phyloP scores from a whole-genome alignment of 257 asterid species.

The Penstemon davidsonii region DNA sequence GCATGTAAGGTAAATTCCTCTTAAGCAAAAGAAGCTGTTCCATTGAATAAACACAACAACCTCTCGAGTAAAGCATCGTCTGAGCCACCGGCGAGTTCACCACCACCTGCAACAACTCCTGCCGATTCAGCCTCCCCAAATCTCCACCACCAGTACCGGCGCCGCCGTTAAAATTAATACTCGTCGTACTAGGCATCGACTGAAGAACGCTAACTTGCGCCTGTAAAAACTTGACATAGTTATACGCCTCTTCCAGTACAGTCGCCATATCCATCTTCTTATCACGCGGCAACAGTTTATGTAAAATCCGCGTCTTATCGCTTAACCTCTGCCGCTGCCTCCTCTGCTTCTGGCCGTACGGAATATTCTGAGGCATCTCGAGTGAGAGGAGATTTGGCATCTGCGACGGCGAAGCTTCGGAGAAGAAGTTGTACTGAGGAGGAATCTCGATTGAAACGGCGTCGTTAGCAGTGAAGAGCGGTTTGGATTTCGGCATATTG shows the following conservation, averaged over 20 bases:
- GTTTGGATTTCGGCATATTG: conserved; percentile 33
- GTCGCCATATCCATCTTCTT: conserved; percentile 67
- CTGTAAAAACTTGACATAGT: conserved; percentile 71
- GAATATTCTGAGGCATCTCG: conserved; percentile 31
- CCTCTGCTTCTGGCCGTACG: not conserved
- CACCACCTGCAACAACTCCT: conserved; percentile 60
- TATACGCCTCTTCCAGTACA: conserved; percentile 71
- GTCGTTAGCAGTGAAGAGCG: conserved; percentile 21
- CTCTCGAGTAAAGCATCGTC: conserved; percentile 48
- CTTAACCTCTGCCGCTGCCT: conserved; percentile 40
- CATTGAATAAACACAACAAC: conserved; percentile 59
- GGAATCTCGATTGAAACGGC: conserved; percentile 19
- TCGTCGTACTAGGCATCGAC: conserved; percentile 51
- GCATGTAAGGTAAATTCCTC: not conserved
- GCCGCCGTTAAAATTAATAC: conserved; percentile 7
- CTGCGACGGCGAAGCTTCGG: conserved; percentile 27
- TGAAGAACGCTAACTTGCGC: conserved; percentile 67
- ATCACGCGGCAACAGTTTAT: conserved; percentile 62
- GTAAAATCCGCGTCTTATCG: conserved; percentile 52
- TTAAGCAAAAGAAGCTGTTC: conserved; percentile 53
- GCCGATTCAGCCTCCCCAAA: conserved; percentile 56
- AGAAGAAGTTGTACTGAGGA: conserved; percentile 39
- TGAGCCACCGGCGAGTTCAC: conserved; percentile 70
- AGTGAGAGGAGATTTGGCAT: conserved; percentile 43
- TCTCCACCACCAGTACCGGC: conserved; percentile 22